phyloP scores from a whole-genome alignment of 768 basidiomycete species.

The Amanita pseudoporphyria region DNA sequence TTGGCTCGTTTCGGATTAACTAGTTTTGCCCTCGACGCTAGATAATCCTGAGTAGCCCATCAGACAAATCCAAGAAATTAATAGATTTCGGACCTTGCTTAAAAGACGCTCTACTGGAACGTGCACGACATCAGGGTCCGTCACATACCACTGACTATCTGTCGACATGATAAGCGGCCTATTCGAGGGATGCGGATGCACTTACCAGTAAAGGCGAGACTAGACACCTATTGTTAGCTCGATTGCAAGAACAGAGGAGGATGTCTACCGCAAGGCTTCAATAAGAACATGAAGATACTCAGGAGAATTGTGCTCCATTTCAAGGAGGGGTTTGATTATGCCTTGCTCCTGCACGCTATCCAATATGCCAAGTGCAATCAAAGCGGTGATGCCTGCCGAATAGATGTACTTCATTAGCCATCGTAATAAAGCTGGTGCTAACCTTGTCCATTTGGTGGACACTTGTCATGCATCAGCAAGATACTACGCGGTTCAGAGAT shows the following conservation, averaged over 20 bases:
- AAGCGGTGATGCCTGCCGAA: constrained; percentile 68
- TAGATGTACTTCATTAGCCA: background rate
- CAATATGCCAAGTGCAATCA: constrained; percentile 87
- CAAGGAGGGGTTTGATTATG: constrained; percentile 54
- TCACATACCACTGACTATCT: constrained; percentile 88
- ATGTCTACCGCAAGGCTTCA: constrained; percentile 69
- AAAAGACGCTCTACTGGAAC: constrained; percentile 78
- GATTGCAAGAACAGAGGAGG: background rate
- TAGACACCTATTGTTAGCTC: constrained; percentile 15
- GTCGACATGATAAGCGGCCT: constrained; percentile 5
- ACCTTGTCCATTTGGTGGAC: constrained; percentile 97
- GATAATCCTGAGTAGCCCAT: constrained; percentile 54
- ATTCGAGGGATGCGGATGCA: background rate
- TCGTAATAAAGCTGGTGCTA: background rate
- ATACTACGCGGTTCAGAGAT: background rate
- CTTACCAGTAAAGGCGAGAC: constrained; percentile 68
- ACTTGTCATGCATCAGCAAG: constrained; percentile 34
- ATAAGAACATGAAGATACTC: constrained; percentile 85
- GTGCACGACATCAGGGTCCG: constrained; percentile 73
- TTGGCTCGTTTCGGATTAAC: constrained; percentile 65
- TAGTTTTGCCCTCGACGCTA: constrained; percentile 67
- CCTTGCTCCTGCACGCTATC: constrained; percentile 77
- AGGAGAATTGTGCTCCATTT: constrained; percentile 85
- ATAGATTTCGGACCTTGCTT: constrained; percentile 50
- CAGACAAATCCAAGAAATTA: background rate